phyloP scores from a whole-genome alignment of 78 protist species.

The Planoprotostelium fungivorum region DNA sequence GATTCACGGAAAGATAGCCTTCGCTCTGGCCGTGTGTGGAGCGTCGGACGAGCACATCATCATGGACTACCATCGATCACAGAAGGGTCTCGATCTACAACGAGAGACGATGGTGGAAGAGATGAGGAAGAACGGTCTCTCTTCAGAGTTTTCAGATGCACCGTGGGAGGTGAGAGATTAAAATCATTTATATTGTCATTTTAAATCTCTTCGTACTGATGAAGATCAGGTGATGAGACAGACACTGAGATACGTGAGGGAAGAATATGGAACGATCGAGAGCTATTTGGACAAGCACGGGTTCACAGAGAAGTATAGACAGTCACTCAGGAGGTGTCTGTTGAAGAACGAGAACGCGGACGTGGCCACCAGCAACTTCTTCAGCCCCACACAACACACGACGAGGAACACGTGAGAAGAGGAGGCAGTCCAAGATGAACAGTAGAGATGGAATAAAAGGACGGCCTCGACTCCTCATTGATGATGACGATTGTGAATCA shows the following conservation, averaged over 20 bases:
- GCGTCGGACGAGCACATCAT: neutral
- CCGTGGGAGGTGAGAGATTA: neutral
- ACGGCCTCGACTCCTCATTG: too few relatives aligned
- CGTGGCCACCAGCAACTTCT: neutral
- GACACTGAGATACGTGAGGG: neutral
- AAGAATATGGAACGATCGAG: neutral
- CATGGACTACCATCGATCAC: neutral
- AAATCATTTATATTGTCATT: too few relatives aligned
- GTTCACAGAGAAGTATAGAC: neutral
- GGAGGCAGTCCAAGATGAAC: too few relatives aligned
- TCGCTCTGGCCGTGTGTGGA: neutral
- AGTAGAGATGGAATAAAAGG: too few relatives aligned
- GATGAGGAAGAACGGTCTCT: neutral
- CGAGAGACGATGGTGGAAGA: neutral
- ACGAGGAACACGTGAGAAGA: too few relatives aligned
- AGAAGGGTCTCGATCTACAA: neutral
- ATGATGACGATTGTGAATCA: too few relatives aligned
- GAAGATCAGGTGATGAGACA: neutral
- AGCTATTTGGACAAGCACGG: neutral
- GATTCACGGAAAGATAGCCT: neutral
- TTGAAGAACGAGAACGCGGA: neutral
- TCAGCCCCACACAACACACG: too few relatives aligned
- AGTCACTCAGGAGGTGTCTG: neutral
- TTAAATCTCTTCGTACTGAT: neutral
- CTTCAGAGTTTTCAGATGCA: neutral